Base-by-base conservation (phyloP, 2,329 filamentous ascomycete species). In the Hymenoscyphus linearis region DNA sequence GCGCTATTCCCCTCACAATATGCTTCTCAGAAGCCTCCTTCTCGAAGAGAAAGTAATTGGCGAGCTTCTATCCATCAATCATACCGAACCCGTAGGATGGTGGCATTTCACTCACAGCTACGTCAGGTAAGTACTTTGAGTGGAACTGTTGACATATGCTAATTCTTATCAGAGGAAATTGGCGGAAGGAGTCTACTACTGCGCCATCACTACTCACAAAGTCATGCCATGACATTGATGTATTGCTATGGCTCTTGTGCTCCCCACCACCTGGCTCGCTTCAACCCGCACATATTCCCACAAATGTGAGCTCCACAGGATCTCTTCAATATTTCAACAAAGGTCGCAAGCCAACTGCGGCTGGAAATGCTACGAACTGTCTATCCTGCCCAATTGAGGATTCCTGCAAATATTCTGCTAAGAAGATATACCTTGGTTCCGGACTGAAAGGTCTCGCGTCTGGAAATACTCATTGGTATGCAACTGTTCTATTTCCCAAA, bases 81-180 rank as follows among this genome's bases (percentile, higher is more conserved):
- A 98, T 75, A 95, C 91, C 0, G 95, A 98, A 74, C 95, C 95
- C 0, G 88, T 99, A 0, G 95, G 95, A 0, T 96, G 89, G 87
- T 98, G 92, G 91, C 95, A 98, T 74, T 98, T 96, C 73, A 82
- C 89, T 0, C 93, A 96, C 74, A 91, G 87, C 50, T 96, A 93
- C 69, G 93, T 98, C 37, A 84, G 85, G 80, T 82, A 74, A 58
- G 72, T 34, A 34, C 34, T 18, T 16, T 31, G 22, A 22, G 7
- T 47, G n/a, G 40, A 25, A 9, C 4, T n/a, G 13, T 22, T 16
- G n/a, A 34, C 12, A n/a, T 34, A 14, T 10, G 31, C 65, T 62
- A 57, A 64, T 26, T 26, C n/a, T 22, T 57, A 10, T 9, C 60
- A 82, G 90, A 53, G 95, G 95, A 16, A 97, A 98, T 75, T 98